These are phyloP conservation scores for Pythium phragmiticola DNA, from an alignment of 352 stramenopile genomes.

Conservation along the genomic window DNA sequence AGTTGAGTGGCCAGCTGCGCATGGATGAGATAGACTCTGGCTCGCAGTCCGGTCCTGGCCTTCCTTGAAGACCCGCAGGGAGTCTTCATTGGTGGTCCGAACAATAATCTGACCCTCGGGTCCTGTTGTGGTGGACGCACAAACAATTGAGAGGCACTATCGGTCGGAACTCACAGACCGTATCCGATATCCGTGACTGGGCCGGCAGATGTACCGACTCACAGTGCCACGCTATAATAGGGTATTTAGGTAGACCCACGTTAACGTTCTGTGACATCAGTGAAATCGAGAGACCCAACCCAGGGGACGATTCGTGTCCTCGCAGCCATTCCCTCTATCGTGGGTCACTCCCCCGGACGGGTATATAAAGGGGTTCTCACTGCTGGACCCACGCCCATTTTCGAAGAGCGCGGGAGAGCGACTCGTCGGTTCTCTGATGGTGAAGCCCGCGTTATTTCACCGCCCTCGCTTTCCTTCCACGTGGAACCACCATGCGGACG, in stretches of 20 bases:
- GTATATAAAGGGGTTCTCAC: neutral
- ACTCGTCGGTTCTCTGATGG: neutral
- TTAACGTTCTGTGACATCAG: too few relatives aligned
- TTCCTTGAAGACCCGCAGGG: constrained; percentile 2
- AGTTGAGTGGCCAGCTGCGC: neutral
- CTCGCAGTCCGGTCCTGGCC: neutral
- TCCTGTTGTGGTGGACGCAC: neutral
- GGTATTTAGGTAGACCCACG: too few relatives aligned
- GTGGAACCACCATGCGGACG: constrained; percentile 13
- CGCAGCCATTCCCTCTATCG: neutral
- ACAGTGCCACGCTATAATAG: too few relatives aligned
- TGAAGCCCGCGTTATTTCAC: constrained; percentile 8
- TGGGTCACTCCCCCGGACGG: neutral
- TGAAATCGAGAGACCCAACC: too few relatives aligned
- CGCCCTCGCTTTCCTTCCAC: constrained; percentile 17
- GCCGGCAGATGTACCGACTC: neutral
- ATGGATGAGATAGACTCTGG: neutral
- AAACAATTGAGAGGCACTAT: too few relatives aligned
- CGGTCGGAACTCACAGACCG: neutral
- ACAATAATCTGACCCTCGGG: neutral
- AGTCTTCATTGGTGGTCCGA: neutral
- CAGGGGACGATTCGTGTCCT: neutral
- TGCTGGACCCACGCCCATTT: neutral
- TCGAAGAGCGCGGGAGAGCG: constrained; percentile 3
- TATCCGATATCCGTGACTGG: neutral